Conservation (phyloP, 2,329 filamentous ascomycete species). For the Pseudocercospora fuligena region DNA sequence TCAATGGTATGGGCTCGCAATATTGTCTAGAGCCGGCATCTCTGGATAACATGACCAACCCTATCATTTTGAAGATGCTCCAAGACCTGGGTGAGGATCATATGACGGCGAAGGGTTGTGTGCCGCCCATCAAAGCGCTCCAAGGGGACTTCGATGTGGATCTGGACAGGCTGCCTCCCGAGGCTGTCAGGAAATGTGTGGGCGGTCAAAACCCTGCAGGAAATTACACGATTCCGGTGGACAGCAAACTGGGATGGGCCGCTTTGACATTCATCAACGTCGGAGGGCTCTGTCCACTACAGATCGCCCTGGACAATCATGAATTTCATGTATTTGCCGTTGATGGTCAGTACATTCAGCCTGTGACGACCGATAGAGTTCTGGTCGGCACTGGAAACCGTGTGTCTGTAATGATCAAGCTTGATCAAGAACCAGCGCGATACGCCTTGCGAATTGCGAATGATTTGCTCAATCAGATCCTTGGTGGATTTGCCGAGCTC, state of each 20-base stretch:
- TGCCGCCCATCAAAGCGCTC: conserved; percentile 35
- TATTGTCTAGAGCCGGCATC: conserved; percentile 56
- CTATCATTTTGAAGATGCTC: conserved; percentile 36
- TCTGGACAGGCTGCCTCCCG: conserved; percentile 35
- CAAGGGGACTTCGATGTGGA: conserved; percentile 47
- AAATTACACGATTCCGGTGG: conserved; percentile 48
- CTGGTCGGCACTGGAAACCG: conserved; percentile 58
- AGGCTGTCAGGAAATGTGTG: conserved; percentile 48
- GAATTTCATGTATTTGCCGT: conserved; percentile 19
- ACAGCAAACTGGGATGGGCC: conserved; percentile 24
- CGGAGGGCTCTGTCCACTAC: conserved; percentile 54
- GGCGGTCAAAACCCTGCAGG: conserved; percentile 50
- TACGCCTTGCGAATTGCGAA: conserved; percentile 19
- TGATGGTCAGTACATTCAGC: conserved; percentile 54
- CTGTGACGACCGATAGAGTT: conserved; percentile 56
- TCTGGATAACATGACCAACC: conserved; percentile 48
- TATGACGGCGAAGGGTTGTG: conserved; percentile 44
- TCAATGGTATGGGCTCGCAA: conserved; percentile 60
- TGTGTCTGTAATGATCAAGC: conserved; percentile 57
- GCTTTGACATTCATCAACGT: conserved; percentile 23
- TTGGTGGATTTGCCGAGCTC: conserved; percentile 21
- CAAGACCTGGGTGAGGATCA: conserved; percentile 33
- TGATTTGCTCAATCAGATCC: conserved; percentile 19
- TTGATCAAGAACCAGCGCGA: conserved; percentile 51
- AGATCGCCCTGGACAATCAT: conserved; percentile 38